Conservation (phyloP, 73 alveolate species). For the Paramecium tetraurelia region DNA sequence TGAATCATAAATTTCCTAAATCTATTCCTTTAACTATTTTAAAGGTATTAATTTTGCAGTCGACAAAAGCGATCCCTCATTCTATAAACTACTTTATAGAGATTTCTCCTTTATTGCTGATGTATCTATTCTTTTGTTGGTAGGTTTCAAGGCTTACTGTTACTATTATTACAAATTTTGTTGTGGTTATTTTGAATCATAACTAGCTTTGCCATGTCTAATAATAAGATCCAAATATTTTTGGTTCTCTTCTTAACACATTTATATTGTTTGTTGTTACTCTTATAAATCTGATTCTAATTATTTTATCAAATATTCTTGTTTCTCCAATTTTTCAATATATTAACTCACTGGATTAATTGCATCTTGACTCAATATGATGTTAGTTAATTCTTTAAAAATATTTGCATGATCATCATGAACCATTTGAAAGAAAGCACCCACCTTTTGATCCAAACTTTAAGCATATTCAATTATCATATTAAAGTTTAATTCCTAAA, state of each 20-base stretch:
- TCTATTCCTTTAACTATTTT: constrained; percentile 75
- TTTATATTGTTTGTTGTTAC: not conserved
- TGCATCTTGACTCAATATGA: not conserved
- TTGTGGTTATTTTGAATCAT: constrained; percentile 6
- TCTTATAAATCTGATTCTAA: constrained; percentile 47
- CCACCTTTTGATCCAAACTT: constrained; percentile 33
- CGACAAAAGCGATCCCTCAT: not conserved
- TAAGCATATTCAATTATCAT: constrained; percentile 46
- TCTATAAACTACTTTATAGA: not conserved
- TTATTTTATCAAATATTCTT: constrained; percentile 45
- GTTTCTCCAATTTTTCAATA: constrained; percentile 16
- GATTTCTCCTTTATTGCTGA: constrained; percentile 5
- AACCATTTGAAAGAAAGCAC: not conserved
- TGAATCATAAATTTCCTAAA: constrained; percentile 82
- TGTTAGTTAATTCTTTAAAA: constrained; percentile 53
- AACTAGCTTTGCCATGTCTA: constrained; percentile 43
- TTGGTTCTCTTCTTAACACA: constrained; percentile 59
- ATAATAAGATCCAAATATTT: constrained; percentile 64
- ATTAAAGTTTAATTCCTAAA: constrained; percentile 47
- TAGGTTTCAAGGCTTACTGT: not conserved
- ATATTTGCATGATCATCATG: constrained; percentile 64
- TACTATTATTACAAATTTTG: not conserved
- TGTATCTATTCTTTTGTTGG: not conserved
- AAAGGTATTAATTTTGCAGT: constrained; percentile 50
- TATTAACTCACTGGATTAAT: not conserved